Conservation (phyloP, 2,329 filamentous ascomycete genomes). For the Dothistroma pini region DNA sequence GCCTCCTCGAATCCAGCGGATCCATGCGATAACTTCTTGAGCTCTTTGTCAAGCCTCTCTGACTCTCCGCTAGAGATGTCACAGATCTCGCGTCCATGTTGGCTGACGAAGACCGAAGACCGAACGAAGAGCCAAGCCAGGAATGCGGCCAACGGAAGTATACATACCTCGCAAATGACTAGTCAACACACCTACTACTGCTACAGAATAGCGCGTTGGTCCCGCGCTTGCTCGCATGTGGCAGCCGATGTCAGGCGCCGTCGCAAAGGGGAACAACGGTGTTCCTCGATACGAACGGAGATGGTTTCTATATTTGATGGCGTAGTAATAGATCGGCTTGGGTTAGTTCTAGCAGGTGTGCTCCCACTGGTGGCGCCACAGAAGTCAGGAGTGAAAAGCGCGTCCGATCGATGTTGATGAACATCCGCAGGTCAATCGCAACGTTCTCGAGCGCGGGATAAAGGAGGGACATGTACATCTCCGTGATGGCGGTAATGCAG, state of each 20-base stretch:
- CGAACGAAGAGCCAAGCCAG: background rate
- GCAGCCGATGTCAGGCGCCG: background rate
- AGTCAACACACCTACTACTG: slow-evolving; percentile 3
- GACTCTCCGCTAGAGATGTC: background rate
- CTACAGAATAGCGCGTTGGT: no score
- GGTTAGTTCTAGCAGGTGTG: background rate
- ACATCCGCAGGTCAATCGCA: no score
- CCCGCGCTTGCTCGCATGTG: background rate
- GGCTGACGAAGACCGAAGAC: background rate
- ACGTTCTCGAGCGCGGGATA: no score
- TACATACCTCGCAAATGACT: background rate
- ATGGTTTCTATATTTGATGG: background rate
- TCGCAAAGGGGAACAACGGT: background rate
- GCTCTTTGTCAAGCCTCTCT: background rate
- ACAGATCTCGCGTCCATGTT: background rate
- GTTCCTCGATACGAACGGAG: background rate
- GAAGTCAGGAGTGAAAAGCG: background rate
- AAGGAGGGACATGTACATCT: no score
- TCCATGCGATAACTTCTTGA: background rate
- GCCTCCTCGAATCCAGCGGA: background rate
- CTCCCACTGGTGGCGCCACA: background rate
- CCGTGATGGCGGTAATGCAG: no score
- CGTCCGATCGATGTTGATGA: background rate
- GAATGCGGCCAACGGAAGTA: background rate
- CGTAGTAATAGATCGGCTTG: background rate